Evolutionary conservation across 75 land plant genomes (phyloP).

Genomic region (Sequoiadendron giganteum): DNA sequence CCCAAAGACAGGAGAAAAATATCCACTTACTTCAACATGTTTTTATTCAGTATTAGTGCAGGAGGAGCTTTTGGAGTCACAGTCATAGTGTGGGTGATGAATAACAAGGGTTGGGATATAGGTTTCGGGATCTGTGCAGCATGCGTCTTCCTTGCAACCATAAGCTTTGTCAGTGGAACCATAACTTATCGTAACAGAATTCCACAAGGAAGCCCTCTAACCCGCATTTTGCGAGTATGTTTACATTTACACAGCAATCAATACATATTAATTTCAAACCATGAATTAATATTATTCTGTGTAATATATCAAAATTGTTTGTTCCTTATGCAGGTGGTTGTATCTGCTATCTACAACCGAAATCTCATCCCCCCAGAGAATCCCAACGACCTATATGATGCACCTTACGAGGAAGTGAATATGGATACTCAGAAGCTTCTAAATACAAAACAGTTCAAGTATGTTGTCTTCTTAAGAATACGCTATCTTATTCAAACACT

Average conservation of each 20-base stretch:
- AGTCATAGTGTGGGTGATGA: slow-evolving; percentile 76
- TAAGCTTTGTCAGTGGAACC: slow-evolving; percentile 62
- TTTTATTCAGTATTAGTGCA: slow-evolving; percentile 62
- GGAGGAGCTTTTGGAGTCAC: slow-evolving; percentile 75
- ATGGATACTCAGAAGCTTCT: neutral
- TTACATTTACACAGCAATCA: neutral
- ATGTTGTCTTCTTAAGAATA: neutral
- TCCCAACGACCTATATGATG: neutral
- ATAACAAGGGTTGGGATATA: slow-evolving; percentile 79
- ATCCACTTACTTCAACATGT: slow-evolving; percentile 92
- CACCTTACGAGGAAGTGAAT: neutral
- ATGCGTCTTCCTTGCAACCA: slow-evolving; percentile 57
- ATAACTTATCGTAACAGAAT: slow-evolving; percentile 58
- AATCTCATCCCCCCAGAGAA: slow-evolving; percentile 13
- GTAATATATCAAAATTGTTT: neutral
- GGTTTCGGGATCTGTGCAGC: slow-evolving; percentile 73
- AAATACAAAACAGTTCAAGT: neutral
- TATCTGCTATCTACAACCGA: slow-evolving; percentile 13
- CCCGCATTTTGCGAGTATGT: slow-evolving; percentile 46
- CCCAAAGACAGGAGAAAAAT: slow-evolving; percentile 50
- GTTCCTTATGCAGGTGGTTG: slow-evolving; percentile 9
- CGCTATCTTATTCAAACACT: too few species aligned
- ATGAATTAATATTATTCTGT: slow-evolving; percentile 18
- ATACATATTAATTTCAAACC: slow-evolving; percentile 8
- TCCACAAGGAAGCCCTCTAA: slow-evolving; percentile 81